Conservation (phyloP, 805 yeast species). For the Pichia paraexigua region DNA sequence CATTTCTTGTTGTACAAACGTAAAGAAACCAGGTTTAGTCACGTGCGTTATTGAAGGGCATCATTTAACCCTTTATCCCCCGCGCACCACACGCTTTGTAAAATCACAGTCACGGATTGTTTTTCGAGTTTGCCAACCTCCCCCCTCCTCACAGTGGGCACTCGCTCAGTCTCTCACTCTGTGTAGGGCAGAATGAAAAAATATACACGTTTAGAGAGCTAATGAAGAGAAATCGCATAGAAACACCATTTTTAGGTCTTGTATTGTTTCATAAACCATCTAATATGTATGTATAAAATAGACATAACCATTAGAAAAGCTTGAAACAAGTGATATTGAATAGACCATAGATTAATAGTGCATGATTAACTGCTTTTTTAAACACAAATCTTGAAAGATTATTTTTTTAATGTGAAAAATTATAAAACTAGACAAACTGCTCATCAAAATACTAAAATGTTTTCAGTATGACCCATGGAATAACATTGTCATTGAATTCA, state of each 20-base stretch:
- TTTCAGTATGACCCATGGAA: too few relatives aligned
- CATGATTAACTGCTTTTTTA: too few relatives aligned
- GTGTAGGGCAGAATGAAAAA: neutral
- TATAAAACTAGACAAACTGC: too few relatives aligned
- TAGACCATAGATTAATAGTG: neutral
- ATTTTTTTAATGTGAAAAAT: too few relatives aligned
- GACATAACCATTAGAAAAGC: neutral
- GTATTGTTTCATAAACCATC: slow-evolving; percentile 4
- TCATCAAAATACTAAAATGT: too few relatives aligned
- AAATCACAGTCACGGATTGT: neutral
- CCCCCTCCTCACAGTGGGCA: neutral
- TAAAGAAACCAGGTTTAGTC: too few relatives aligned
- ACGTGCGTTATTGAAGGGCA: neutral
- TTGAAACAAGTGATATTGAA: neutral
- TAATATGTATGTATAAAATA: slow-evolving; percentile 3
- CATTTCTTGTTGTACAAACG: neutral
- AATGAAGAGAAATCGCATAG: neutral
- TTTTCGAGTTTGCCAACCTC: neutral
- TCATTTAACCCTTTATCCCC: neutral
- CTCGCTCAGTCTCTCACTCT: neutral
- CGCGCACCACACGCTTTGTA: neutral
- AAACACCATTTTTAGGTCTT: neutral
- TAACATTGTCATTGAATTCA: too few relatives aligned
- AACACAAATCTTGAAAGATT: too few relatives aligned
- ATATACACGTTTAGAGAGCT: neutral